Evolutionary conservation across 2,329 filamentous ascomycete genomes (phyloP).

Genomic region (Diaporthe citriasiana): DNA sequence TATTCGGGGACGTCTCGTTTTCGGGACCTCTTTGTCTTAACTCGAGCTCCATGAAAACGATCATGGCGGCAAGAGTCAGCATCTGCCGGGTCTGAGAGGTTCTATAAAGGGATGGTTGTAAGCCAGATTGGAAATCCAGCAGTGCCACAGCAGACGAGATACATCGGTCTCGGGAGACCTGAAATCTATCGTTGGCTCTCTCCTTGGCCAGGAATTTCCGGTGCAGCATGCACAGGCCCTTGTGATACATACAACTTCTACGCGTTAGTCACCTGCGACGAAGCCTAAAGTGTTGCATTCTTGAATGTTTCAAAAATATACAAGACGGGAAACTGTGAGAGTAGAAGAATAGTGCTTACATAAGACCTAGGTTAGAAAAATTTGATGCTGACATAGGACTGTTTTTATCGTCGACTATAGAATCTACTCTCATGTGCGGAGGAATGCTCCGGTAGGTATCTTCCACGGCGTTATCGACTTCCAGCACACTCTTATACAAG

Average conservation of each 20-base stretch:
- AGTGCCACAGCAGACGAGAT: slow-evolving; percentile 47
- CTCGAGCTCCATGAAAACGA: slow-evolving; percentile 46
- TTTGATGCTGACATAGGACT: slow-evolving; percentile 49
- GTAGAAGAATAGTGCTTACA: slow-evolving; percentile 43
- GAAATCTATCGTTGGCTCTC: slow-evolving; percentile 38
- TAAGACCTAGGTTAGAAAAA: slow-evolving; percentile 58
- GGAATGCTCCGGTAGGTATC: slow-evolving; percentile 44
- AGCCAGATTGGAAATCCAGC: slow-evolving; percentile 44
- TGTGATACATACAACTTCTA: slow-evolving; percentile 60
- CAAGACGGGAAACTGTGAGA: too few relatives aligned
- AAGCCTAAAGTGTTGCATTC: too few relatives aligned
- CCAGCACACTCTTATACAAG: slow-evolving; percentile 46
- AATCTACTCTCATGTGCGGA: slow-evolving; percentile 42
- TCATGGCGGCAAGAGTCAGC: slow-evolving; percentile 47
- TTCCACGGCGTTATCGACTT: slow-evolving; percentile 57
- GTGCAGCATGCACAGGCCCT: slow-evolving; percentile 64
- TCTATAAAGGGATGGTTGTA: slow-evolving; percentile 45
- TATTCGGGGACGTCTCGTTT: slow-evolving; percentile 31
- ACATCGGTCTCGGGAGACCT: slow-evolving; percentile 46
- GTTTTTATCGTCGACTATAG: neutral
- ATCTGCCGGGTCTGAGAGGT: slow-evolving; percentile 47
- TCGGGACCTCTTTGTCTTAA: slow-evolving; percentile 39
- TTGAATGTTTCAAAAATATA: too few relatives aligned
- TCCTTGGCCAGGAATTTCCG: slow-evolving; percentile 59
- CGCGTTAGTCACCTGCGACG: too few relatives aligned